A percentile compares a stretch with the other conserved stretches of the same genome.
These are phyloP conservation scores for Ascochyta rabiei DNA, from an alignment of 2,329 filamentous ascomycete genomes.

Conservation along the genomic window DNA sequence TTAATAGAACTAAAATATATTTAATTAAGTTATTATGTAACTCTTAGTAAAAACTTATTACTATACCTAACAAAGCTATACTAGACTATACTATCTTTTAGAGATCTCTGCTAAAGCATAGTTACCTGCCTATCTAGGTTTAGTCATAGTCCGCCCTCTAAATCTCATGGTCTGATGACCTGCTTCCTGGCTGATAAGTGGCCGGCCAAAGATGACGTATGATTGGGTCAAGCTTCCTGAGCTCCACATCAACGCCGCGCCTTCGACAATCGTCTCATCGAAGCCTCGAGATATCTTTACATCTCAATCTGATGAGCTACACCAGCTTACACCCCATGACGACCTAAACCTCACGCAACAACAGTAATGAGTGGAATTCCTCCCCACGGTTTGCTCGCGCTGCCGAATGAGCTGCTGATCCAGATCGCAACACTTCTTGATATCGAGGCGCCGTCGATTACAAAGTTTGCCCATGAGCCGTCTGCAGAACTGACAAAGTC, in stretches of 20 bases:
- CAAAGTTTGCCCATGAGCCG: conserved; percentile 43
- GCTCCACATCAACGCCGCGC: background rate
- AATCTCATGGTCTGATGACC: background rate
- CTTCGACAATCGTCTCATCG: background rate
- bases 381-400: conserved; percentile 26
- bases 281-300: background rate
- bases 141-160: background rate
- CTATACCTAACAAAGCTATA: too few species aligned
- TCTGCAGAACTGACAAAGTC: conserved; percentile 32
- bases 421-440: conserved; percentile 43
- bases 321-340: background rate
- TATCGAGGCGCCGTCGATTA: conserved; percentile 38
- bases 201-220: conserved; percentile 9
- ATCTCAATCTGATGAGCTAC: background rate
- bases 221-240: background rate
- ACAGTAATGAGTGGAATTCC: background rate
- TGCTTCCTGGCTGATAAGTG: background rate
- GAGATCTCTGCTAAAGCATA: too few species aligned
- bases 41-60: too few species aligned
- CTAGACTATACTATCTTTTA: too few species aligned
- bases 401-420: conserved; percentile 47
- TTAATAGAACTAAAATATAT: too few species aligned
- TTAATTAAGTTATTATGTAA: too few species aligned
- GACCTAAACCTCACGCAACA: background rate
- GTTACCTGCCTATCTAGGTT: too few species aligned